These are phyloP conservation scores for Acorus calamus DNA, from an alignment of 106 monocot genomes.

Conservation along the genomic window DNA sequence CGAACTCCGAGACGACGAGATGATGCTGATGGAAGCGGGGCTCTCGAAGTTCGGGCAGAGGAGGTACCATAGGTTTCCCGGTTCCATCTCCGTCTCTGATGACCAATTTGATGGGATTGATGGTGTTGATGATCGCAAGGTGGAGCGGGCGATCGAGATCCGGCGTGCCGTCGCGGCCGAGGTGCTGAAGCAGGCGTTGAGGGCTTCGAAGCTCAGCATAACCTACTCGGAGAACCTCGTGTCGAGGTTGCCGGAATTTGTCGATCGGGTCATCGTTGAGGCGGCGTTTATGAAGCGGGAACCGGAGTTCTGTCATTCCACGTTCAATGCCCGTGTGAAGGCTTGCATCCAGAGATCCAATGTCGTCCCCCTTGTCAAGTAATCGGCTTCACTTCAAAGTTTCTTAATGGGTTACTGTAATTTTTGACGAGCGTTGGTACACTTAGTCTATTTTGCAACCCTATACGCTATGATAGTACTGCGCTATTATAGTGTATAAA, in stretches of 20 bases:
- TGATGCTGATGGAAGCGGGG: conserved; percentile 30
- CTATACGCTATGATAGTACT: too few relatives aligned
- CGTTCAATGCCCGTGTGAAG: conserved; percentile 75
- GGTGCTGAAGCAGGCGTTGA: conserved; percentile 48
- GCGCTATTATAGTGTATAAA: too few relatives aligned
- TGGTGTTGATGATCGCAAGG: conserved; percentile 12
- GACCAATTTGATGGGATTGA: conserved; percentile 6
- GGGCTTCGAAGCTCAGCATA: conserved; percentile 51
- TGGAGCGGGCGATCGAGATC: conserved; percentile 60
- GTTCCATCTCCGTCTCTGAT: conserved; percentile 48
- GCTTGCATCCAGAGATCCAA: conserved; percentile 57
- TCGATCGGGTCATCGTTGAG: conserved; percentile 66
- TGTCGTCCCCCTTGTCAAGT: conserved; percentile 58
- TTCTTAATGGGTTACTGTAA: too few relatives aligned
- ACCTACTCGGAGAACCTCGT: conserved; percentile 59
- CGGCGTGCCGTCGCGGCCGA: conserved; percentile 61
- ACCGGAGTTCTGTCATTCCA: conserved; percentile 50
- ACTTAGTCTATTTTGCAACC: too few relatives aligned
- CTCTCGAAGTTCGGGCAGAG: conserved; percentile 24
- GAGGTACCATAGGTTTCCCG: conserved; percentile 63
- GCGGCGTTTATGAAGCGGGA: conserved; percentile 58
- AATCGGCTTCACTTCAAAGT: not conserved
- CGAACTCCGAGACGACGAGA: conserved; percentile 17
- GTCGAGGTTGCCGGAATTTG: conserved; percentile 34
- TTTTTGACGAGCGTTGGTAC: too few relatives aligned